Evolutionary conservation across 225 moss, liverwort and hornwort species (phyloP), one percentile per base, ranked within the genome.

Genomic region (Climacium dendroides): DNA sequence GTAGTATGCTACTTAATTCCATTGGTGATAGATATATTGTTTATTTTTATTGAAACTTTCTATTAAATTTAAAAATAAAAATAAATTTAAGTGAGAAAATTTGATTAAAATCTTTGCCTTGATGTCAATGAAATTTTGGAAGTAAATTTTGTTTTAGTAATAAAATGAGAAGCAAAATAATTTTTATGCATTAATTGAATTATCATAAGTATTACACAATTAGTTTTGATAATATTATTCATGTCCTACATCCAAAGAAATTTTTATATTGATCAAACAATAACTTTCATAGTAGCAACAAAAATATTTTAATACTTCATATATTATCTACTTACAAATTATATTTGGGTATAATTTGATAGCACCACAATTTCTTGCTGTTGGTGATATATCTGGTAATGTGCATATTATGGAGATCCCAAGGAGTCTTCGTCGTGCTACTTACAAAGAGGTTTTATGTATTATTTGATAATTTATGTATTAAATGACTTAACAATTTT

Each of bases 321-420:
- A 9, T 0, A 62, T 18, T 1, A 6, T 45, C 41, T 86, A 61
- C 1, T 50, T 10, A 66, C 3, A 66, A 74, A 2, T 3, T 57
- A 19, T 54, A 6, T 66, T 79, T 79, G 35, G 67, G 1, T 85
- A n/a, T 43, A 6, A 81, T 81, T 47, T 93, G 32, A 57, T 85
- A 98, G 98, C 96, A 52, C 98, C 98, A 37, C 98, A 98, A 85
- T 95, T 96, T 87, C 92, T 98, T 82, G 98, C 96, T 32, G 90
- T 97, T 79, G 98, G 98, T 35, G 98, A 98, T 78, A 94, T 96
- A 86, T 92, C 90, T 66, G 98, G 98, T 52, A 91, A 95, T 63
- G 15, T 95, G 16, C 98, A 96, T 81, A 90, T 98, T 11, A 84
- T 98, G 90, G 96, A 98, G 85, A 97, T 98, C 55, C 98, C 98